A percentile compares a stretch with the other conserved stretches of the same genome.
phyloP scores from a whole-genome alignment of 1,284 basidiomycete species.

The Phenoliferia sp. region DNA sequence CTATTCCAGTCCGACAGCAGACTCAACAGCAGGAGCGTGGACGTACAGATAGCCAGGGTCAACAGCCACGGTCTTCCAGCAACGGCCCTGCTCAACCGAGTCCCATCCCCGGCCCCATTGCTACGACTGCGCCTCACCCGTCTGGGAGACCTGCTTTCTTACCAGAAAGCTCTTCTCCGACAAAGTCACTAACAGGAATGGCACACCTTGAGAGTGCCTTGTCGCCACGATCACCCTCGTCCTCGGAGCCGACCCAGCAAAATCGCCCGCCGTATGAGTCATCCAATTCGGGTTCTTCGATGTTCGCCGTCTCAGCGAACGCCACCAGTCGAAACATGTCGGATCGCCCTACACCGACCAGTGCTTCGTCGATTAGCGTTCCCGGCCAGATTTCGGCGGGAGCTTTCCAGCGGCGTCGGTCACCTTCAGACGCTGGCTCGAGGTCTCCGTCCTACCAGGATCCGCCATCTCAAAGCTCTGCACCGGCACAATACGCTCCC shows the following conservation, averaged over 20 bases:
- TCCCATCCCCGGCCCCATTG: background rate
- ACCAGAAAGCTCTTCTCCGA: background rate
- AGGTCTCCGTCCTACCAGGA: too few relatives aligned
- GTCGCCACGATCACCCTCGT: background rate
- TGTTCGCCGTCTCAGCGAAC: slow-evolving; percentile 14
- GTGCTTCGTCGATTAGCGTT: background rate
- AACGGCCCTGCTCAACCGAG: background rate
- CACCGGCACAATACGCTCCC: slow-evolving; percentile 5
- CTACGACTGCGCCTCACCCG: background rate
- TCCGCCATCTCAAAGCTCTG: background rate
- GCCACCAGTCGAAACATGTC: slow-evolving; percentile 5
- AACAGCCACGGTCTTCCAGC: background rate
- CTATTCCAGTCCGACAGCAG: background rate
- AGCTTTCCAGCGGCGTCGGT: slow-evolving; percentile 19
- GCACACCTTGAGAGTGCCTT: slow-evolving; percentile 2
- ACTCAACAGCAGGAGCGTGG: background rate
- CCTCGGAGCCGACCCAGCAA: background rate
- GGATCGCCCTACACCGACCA: background rate
- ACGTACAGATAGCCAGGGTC: background rate
- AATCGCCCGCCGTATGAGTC: background rate
- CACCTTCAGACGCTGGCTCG: background rate
- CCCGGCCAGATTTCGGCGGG: slow-evolving; percentile 21
- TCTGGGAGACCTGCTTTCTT: background rate
- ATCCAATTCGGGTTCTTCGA: background rate
- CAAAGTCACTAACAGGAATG: background rate